Evolutionary conservation across 805 yeast species (phyloP).

Genomic region (Metschnikowia shivogae): DNA sequence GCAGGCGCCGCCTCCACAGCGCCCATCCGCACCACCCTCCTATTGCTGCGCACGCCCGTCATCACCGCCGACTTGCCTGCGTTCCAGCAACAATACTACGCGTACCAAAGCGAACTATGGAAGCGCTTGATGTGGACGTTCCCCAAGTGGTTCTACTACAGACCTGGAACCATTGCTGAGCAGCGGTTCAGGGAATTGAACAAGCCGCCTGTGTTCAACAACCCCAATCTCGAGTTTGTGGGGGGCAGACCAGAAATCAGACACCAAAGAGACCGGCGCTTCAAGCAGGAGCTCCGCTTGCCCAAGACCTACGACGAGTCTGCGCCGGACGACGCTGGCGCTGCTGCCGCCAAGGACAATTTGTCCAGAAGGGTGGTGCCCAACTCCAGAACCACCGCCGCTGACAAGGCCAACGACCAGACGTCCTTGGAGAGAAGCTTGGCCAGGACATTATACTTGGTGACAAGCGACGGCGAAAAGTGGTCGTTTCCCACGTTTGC

Average conservation of each 20-base stretch:
- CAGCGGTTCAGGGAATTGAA: constrained; percentile 74
- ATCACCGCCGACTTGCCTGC: constrained; percentile 71
- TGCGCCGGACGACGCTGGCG: constrained; percentile 13
- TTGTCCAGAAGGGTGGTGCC: constrained; percentile 66
- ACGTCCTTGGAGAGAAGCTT: constrained; percentile 74
- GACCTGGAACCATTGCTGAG: constrained; percentile 84
- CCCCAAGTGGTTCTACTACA: constrained; percentile 88
- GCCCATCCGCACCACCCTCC: constrained; percentile 36
- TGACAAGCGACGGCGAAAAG: constrained; percentile 44
- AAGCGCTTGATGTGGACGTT: constrained; percentile 96
- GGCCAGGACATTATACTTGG: constrained; percentile 72
- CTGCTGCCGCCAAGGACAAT: constrained; percentile 35
- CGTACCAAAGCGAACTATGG: constrained; percentile 82
- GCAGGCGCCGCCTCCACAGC: constrained; percentile 26
- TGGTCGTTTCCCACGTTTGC: constrained; percentile 84
- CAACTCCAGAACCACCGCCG: constrained; percentile 69
- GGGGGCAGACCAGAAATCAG: constrained; percentile 82
- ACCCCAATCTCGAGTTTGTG: constrained; percentile 74
- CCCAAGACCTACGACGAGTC: constrained; percentile 55
- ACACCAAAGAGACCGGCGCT: constrained; percentile 84
- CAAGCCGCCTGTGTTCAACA: constrained; percentile 65
- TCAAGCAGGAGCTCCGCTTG: constrained; percentile 70
- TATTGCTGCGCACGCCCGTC: constrained; percentile 79
- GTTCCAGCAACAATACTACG: constrained; percentile 71
- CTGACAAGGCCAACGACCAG: constrained; percentile 61